Conservation (phyloP, 2,329 filamentous ascomycete species). For the Lachnellula hyalina region DNA sequence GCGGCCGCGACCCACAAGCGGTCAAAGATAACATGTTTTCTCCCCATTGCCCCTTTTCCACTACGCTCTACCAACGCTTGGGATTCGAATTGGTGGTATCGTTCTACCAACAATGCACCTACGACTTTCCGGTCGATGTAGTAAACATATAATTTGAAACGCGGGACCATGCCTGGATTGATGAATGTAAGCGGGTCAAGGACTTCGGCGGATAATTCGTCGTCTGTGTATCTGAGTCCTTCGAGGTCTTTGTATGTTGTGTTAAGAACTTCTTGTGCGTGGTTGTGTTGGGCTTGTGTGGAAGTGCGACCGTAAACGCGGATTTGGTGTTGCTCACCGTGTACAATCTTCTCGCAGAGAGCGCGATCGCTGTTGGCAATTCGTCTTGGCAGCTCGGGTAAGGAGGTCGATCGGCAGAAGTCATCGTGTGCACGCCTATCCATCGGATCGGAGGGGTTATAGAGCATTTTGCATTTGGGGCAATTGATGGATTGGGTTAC, state of each 20-base stretch:
- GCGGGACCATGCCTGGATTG: slow-evolving; percentile 6
- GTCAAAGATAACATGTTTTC: slow-evolving; percentile 31
- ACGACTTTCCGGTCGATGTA: slow-evolving; percentile 9
- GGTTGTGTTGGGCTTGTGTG: no score
- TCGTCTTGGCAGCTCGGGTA: not conserved
- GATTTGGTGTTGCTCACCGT: not conserved
- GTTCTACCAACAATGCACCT: slow-evolving; percentile 12
- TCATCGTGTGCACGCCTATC: slow-evolving; percentile 12
- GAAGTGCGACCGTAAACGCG: not conserved
- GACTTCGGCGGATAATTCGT: slow-evolving; percentile 7
- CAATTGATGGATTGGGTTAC: slow-evolving; percentile 8
- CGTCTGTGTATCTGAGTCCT: not conserved
- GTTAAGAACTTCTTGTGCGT: not conserved
- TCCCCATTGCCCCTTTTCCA: not conserved
- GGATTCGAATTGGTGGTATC: not conserved
- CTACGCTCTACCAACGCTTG: not conserved
- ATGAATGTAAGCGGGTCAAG: not conserved
- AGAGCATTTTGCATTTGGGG: slow-evolving; percentile 14
- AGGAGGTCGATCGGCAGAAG: not conserved
- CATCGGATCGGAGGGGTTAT: slow-evolving; percentile 6
- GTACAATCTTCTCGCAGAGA: slow-evolving; percentile 1
- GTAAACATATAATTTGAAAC: slow-evolving; percentile 19
- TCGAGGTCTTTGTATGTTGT: slow-evolving; percentile 1
- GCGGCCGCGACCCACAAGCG: slow-evolving; percentile 59
- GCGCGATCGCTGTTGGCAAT: not conserved